A percentile compares a stretch with the other conserved stretches of the same genome.
Conservation (phyloP, 306 rosid species). For the Neltuma alba region DNA sequence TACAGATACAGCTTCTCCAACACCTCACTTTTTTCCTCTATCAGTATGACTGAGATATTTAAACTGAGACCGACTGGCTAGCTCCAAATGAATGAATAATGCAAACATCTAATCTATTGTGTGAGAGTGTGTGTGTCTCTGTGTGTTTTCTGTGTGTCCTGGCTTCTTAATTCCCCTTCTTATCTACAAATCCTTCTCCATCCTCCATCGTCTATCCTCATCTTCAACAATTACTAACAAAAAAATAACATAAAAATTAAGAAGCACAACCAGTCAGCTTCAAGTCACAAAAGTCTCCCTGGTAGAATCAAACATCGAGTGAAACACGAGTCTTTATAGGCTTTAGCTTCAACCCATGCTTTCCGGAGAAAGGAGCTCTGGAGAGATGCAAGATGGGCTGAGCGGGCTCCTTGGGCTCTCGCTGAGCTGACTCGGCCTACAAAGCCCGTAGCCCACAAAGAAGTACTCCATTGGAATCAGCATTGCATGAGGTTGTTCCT, state of each 20-base stretch:
- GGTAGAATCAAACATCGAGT: slow-evolving; percentile 40
- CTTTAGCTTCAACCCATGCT: slow-evolving; percentile 97
- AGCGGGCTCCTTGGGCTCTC: slow-evolving; percentile 95
- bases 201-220: slow-evolving; percentile 35
- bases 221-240: slow-evolving; percentile 39
- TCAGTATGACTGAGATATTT: slow-evolving; percentile 13
- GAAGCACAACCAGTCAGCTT: not conserved
- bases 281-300: slow-evolving; percentile 34
- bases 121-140: not conserved
- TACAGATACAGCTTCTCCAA: slow-evolving; percentile 55
- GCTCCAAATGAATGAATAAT: slow-evolving; percentile 70
- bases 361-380: slow-evolving; percentile 98
- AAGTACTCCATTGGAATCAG: slow-evolving; percentile 97
- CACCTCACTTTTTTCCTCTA: slow-evolving; percentile 38
- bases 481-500: slow-evolving; percentile 99
- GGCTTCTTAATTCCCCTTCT: slow-evolving; percentile 32
- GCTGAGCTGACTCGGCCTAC: slow-evolving; percentile 71
- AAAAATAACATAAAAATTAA: not conserved
- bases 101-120: slow-evolving; percentile 36
- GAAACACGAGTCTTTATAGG: slow-evolving; percentile 91
- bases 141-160: slow-evolving; percentile 22
- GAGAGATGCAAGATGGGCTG: slow-evolving; percentile 92
- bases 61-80: slow-evolving; percentile 50
- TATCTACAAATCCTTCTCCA: slow-evolving; percentile 57
- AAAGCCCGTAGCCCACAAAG: slow-evolving; percentile 91